phyloP scores from a whole-genome alignment of 805 yeast genomes.

The Metschnikowia corniflorae region DNA sequence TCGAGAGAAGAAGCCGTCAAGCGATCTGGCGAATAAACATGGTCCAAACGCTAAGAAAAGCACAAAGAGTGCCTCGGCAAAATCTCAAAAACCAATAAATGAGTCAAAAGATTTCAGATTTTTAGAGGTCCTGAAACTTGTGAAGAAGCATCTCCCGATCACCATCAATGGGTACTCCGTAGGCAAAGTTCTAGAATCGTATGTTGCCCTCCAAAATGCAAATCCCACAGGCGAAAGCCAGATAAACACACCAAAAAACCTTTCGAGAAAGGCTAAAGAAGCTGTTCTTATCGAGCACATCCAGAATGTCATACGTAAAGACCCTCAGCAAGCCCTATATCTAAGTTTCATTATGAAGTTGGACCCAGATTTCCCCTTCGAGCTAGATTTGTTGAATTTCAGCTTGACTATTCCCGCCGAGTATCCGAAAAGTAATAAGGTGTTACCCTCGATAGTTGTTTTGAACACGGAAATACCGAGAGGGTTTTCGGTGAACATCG shows the following conservation, averaged over 20 bases:
- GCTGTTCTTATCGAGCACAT: conserved; percentile 13
- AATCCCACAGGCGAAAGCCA: background rate
- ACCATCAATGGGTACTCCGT: conserved; percentile 34
- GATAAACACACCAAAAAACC: conserved; percentile 1
- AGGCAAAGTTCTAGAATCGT: conserved; percentile 14
- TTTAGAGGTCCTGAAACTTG: conserved; percentile 32
- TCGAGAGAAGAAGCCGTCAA: too few relatives aligned
- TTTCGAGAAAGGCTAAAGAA: conserved; percentile 12
- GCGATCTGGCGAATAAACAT: too few relatives aligned
- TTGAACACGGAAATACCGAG: conserved; percentile 66
- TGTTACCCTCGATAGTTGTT: conserved; percentile 50
- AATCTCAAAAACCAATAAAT: conserved; percentile 4
- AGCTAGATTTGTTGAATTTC: conserved; percentile 49
- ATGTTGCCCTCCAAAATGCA: background rate
- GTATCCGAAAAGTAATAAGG: conserved; percentile 45
- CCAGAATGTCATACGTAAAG: conserved; percentile 11
- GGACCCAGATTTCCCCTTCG: conserved; percentile 74
- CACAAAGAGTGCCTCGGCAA: too few relatives aligned
- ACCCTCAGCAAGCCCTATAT: conserved; percentile 27
- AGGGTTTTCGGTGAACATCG: conserved; percentile 66
- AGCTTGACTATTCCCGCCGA: conserved; percentile 51
- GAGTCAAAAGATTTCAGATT: conserved; percentile 21
- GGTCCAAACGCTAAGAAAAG: too few relatives aligned
- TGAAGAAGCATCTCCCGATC: conserved; percentile 29
- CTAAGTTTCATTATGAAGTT: conserved; percentile 44